A percentile compares a stretch with the other conserved stretches of the same genome.
Evolutionary conservation across 2,329 filamentous ascomycete genomes (phyloP).

Genomic region (Didymosphaeria variabile): DNA sequence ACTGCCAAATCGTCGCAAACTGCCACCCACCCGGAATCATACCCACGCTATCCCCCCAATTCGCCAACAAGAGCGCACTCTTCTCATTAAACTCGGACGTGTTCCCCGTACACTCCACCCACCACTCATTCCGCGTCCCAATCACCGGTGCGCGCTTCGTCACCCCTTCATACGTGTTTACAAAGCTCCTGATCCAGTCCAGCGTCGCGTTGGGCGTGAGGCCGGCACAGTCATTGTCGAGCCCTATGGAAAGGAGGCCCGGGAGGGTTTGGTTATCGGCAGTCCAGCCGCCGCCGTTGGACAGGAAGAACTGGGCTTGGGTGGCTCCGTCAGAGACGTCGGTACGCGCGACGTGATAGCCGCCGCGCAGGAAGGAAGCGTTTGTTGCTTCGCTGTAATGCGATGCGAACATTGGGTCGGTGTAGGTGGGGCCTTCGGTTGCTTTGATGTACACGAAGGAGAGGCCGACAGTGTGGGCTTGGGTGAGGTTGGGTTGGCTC

Average conservation of each 20-base stretch:
- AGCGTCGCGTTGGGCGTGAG: conserved; percentile 52
- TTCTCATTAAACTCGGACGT: conserved; percentile 56
- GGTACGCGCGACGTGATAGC: conserved; percentile 65
- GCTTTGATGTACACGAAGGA: conserved; percentile 54
- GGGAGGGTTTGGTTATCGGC: conserved; percentile 64
- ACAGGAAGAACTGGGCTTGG: conserved; percentile 63
- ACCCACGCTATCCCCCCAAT: conserved; percentile 54
- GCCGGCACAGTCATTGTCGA: conserved; percentile 27
- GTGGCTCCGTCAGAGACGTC: conserved; percentile 54
- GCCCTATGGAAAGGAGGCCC: conserved; percentile 61
- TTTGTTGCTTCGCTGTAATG: conserved; percentile 62
- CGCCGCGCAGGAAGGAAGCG: conserved; percentile 64
- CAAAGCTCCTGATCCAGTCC: conserved; percentile 63
- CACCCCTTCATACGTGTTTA: conserved; percentile 58
- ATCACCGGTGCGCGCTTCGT: conserved; percentile 63
- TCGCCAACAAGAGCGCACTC: conserved; percentile 60
- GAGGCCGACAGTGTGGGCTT: conserved; percentile 42
- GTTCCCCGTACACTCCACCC: conserved; percentile 63
- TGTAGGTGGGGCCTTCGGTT: conserved; percentile 62
- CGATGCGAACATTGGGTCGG: conserved; percentile 52
- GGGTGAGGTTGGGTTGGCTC: conserved; percentile 38
- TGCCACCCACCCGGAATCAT: conserved; percentile 62
- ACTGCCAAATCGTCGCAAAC: conserved; percentile 66
- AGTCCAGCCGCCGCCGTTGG: conserved; percentile 64
- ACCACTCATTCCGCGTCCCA: conserved; percentile 64